A percentile compares a stretch with the other conserved stretches of the same genome.
Evolutionary conservation across 2,329 filamentous ascomycete species (phyloP).

Genomic region (Hymenotorrendiella dingleyae): DNA sequence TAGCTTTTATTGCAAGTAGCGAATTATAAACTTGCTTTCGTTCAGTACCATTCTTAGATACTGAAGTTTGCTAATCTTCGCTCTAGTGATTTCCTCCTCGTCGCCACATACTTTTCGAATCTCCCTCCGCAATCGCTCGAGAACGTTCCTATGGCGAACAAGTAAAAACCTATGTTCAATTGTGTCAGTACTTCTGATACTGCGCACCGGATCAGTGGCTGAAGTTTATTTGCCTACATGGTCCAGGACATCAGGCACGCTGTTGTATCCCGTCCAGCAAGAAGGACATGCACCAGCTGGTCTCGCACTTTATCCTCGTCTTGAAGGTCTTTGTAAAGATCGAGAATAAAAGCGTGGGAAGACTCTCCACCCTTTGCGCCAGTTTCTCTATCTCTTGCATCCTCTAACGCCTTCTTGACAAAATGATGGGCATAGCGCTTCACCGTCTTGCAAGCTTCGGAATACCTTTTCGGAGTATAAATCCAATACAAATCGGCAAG

Average conservation of each 20-base stretch:
- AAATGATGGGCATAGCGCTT: not conserved
- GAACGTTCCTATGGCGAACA: not conserved
- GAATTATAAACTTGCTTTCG: conserved; percentile 9
- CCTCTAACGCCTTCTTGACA: not conserved
- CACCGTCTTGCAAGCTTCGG: not conserved
- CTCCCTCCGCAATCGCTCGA: not conserved
- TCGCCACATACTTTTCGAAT: not conserved
- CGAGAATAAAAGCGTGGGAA: not conserved
- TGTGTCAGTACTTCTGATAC: not conserved
- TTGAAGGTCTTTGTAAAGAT: not conserved
- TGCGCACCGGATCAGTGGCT: conserved; percentile 36
- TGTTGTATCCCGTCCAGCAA: conserved; percentile 12
- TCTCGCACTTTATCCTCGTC: conserved; percentile 18
- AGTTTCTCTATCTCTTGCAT: not conserved
- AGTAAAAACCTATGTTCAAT: not conserved
- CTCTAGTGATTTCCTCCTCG: not conserved
- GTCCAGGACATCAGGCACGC: conserved; percentile 28
- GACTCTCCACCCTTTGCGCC: not conserved
- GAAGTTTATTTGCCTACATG: conserved; percentile 17
- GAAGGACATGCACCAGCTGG: conserved; percentile 28
- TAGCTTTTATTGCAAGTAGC: too few relatives aligned
- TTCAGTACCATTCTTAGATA: conserved; percentile 1
- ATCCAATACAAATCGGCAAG: not conserved
- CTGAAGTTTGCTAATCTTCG: not conserved
- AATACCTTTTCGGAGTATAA: not conserved